phyloP scores from a whole-genome alignment of 352 stramenopile genomes.

The Globisporangium abappressorium region DNA sequence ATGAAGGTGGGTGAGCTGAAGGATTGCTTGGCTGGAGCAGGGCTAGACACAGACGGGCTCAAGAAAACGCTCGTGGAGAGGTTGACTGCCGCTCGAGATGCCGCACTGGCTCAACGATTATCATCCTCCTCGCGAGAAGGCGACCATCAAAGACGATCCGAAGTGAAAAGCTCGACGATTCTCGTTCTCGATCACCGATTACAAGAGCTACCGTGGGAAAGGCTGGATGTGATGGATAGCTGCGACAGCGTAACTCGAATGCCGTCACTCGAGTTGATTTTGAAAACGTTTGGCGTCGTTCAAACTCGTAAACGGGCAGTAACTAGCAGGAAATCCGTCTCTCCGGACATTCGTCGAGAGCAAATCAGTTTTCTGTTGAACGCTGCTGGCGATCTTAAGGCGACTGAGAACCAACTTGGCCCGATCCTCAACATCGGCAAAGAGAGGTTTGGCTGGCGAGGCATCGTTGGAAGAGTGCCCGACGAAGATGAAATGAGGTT shows the following conservation, averaged over 20 bases:
- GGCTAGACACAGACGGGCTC: conserved; percentile 34
- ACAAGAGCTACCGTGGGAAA: conserved; percentile 84
- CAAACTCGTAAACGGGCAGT: not conserved
- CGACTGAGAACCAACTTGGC: conserved; percentile 56
- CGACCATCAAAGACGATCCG: not conserved
- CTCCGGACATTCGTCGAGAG: conserved; percentile 23
- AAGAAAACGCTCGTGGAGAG: conserved; percentile 55
- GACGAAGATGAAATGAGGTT: conserved; percentile 54
- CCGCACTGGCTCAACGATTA: conserved; percentile 3
- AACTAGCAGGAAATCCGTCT: not conserved
- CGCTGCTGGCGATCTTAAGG: conserved; percentile 63
- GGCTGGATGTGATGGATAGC: conserved; percentile 45
- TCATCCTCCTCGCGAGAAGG: conserved; percentile 9
- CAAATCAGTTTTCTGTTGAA: conserved; percentile 69
- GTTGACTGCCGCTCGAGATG: conserved; percentile 32
- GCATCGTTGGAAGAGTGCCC: conserved; percentile 43
- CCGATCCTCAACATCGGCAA: conserved; percentile 43
- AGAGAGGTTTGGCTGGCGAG: conserved; percentile 44
- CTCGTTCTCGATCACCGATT: conserved; percentile 62
- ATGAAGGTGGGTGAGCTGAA: conserved; percentile 50
- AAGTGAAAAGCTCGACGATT: conserved; percentile 35
- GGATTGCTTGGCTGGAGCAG: conserved; percentile 26
- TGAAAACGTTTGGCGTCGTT: conserved; percentile 26
- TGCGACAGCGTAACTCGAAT: conserved; percentile 60
- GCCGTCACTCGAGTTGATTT: conserved; percentile 63